phyloP scores from a whole-genome alignment of 2,329 filamentous ascomycete species.

The Fusarium protoensiforme region DNA sequence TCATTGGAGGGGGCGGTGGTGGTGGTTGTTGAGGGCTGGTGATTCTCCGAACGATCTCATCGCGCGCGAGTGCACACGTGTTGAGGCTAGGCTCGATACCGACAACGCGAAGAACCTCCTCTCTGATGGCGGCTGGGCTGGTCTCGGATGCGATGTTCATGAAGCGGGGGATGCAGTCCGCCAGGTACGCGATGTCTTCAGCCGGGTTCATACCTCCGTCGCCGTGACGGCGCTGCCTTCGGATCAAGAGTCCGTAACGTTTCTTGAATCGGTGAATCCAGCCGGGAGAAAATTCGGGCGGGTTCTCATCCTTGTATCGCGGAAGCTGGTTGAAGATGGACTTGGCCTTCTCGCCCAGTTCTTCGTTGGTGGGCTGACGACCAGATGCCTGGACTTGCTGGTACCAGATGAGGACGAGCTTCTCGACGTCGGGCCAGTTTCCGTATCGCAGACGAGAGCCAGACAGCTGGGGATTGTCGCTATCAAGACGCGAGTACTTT shows the following conservation, averaged over 20 bases:
- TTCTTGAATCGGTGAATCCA: slow-evolving; percentile 76
- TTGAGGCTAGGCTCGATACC: slow-evolving; percentile 65
- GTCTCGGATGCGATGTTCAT: slow-evolving; percentile 69
- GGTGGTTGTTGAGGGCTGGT: slow-evolving; percentile 35
- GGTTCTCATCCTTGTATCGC: slow-evolving; percentile 68
- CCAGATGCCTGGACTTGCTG: slow-evolving; percentile 63
- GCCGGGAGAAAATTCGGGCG: slow-evolving; percentile 71
- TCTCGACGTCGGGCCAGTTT: slow-evolving; percentile 73
- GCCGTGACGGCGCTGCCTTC: slow-evolving; percentile 65
- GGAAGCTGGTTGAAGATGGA: slow-evolving; percentile 67
- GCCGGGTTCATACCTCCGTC: slow-evolving; percentile 60
- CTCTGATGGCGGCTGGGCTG: slow-evolving; percentile 68
- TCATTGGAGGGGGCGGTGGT: slow-evolving; percentile 39
- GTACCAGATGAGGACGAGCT: slow-evolving; percentile 67
- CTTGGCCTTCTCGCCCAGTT: slow-evolving; percentile 71
- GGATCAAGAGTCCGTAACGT: slow-evolving; percentile 67
- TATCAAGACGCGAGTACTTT: slow-evolving; percentile 71
- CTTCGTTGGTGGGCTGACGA: slow-evolving; percentile 70
- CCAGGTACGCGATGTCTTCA: slow-evolving; percentile 69
- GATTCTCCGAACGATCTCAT: slow-evolving; percentile 63
- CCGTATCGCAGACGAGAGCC: slow-evolving; percentile 71
- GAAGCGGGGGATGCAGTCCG: slow-evolving; percentile 69
- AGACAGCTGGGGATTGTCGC: slow-evolving; percentile 69
- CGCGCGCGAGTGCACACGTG: slow-evolving; percentile 67
- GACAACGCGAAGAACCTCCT: slow-evolving; percentile 65